Percentiles rank a stretch among this genome's conserved stretches.
These are phyloP conservation scores for Heliosperma pusillum DNA, from an alignment of 148 eudicot genomes.

Conservation along the genomic window DNA sequence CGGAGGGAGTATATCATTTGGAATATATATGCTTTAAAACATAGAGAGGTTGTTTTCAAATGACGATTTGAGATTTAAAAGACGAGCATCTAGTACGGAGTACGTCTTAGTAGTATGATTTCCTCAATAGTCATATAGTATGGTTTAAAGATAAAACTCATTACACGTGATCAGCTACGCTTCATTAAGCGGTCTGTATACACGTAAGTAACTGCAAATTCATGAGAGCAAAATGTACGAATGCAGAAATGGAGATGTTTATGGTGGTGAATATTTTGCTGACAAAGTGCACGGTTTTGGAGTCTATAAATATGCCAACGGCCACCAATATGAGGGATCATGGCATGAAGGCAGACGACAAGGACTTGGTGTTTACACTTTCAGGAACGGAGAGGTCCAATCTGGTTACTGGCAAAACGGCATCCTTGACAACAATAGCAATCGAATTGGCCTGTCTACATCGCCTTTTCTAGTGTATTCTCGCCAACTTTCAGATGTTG, in stretches of 20 bases:
- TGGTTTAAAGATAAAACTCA: too few species aligned
- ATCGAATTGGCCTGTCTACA: slow-evolving; percentile 11
- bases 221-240: not conserved
- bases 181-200: not conserved
- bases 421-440: slow-evolving; percentile 18
- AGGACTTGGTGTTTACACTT: slow-evolving; percentile 36
- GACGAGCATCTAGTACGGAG: too few species aligned
- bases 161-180: not conserved
- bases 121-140: too few species aligned
- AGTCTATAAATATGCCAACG: slow-evolving; percentile 36
- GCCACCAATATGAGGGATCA: slow-evolving; percentile 41
- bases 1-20: too few species aligned
- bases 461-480: slow-evolving; percentile 9
- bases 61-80: too few species aligned
- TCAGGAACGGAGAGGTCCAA: slow-evolving; percentile 30
- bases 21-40: too few species aligned
- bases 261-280: slow-evolving; percentile 42
- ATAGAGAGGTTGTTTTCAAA: too few species aligned
- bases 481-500: slow-evolving; percentile 19
- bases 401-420: slow-evolving; percentile 42
- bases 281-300: slow-evolving; percentile 46
- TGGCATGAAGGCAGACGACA: slow-evolving; percentile 43
- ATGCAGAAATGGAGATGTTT: slow-evolving; percentile 39
- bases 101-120: too few species aligned
- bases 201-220: not conserved